Conservation (phyloP, 2,329 filamentous ascomycete genomes). For the Trichoderma gracile region DNA sequence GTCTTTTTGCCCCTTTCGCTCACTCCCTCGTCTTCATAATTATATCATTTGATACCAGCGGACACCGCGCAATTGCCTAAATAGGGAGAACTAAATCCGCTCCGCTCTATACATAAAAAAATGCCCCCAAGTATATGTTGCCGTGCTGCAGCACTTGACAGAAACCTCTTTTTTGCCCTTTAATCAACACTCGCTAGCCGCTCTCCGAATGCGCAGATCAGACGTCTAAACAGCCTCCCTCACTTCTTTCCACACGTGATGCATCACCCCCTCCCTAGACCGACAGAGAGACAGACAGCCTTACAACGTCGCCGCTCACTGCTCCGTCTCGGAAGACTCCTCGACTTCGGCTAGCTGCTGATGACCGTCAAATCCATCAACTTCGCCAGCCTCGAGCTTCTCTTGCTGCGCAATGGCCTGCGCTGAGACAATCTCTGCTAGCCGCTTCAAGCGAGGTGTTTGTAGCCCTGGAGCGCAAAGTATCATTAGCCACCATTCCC, state of each 20-base stretch:
- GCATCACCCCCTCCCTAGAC: constrained; percentile 27
- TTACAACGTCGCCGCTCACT: constrained; percentile 12
- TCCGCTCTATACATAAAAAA: constrained; percentile 25
- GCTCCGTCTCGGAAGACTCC: constrained; percentile 43
- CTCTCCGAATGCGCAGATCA: constrained; percentile 17
- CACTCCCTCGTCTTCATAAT: constrained; percentile 5
- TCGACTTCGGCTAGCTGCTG: constrained; percentile 54
- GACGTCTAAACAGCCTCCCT: background rate
- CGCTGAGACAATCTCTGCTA: constrained; percentile 96
- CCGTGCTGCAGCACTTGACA: constrained; percentile 12
- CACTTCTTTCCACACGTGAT: constrained; percentile 14
- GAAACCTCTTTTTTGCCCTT: constrained; percentile 1
- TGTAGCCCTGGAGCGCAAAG: constrained; percentile 73
- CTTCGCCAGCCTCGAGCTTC: constrained; percentile 64
- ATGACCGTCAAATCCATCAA: constrained; percentile 50
- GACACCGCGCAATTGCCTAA: constrained; percentile 23
- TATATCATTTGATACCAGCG: constrained; percentile 22
- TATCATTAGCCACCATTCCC: constrained; percentile 30
- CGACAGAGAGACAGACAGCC: constrained; percentile 14
- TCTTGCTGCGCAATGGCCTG: constrained; percentile 96
- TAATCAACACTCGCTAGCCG: constrained; percentile 10
- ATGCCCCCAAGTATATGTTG: constrained; percentile 19
- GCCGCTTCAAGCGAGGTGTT: constrained; percentile 89
- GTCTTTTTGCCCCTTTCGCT: background rate
- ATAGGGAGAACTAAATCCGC: constrained; percentile 30